Evolutionary conservation across 192 early-diverging fungal genomes (phyloP).

Genomic region (Entomortierella chlamydospora): DNA sequence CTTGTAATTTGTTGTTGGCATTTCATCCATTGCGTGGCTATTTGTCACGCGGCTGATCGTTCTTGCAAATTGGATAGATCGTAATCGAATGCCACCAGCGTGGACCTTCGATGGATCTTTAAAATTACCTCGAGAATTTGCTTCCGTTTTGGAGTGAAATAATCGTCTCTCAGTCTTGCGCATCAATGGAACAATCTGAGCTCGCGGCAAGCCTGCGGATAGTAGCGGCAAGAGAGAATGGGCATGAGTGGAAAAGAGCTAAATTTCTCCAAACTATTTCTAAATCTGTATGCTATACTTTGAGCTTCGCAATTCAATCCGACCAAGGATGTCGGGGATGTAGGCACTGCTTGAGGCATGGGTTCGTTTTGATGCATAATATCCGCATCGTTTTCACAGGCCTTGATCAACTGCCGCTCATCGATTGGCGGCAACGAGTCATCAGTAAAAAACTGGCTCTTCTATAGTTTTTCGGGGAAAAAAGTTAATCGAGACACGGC

Average conservation of each 20-base stretch:
- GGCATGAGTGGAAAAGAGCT: too few species aligned
- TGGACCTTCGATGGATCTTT: conserved; percentile 12
- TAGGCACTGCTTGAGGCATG: conserved; percentile 10
- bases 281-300: background rate
- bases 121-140: too few species aligned
- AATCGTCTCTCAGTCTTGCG: background rate
- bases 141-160: background rate
- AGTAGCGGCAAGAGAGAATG: too few species aligned
- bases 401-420: background rate
- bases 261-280: too few species aligned
- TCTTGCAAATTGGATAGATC: conserved; percentile 8
- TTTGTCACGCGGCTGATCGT: conserved; percentile 4
- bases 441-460: conserved; percentile 16
- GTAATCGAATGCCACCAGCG: conserved; percentile 14
- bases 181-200: conserved; percentile 1
- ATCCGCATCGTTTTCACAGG: background rate
- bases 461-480: background rate
- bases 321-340: background rate
- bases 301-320: background rate
- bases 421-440: background rate
- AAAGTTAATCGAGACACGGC: background rate
- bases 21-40: too few species aligned
- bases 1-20: background rate
- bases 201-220: background rate
- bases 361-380: background rate